Evolutionary conservation across 1,284 basidiomycete species (phyloP).

Genomic region (Cutaneotrichosporon sp.): DNA sequence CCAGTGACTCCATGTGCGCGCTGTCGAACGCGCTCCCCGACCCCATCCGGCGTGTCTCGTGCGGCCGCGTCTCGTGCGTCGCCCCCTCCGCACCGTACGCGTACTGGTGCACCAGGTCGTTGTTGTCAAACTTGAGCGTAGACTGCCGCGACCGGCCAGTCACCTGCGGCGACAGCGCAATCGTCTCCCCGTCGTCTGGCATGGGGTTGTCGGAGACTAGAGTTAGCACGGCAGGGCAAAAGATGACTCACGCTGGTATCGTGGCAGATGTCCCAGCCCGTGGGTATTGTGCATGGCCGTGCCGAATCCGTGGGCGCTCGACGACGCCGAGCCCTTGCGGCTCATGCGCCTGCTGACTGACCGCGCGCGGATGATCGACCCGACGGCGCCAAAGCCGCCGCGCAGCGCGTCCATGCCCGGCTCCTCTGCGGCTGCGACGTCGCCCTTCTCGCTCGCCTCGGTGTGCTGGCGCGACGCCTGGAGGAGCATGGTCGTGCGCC

Average conservation of each 20-base stretch:
- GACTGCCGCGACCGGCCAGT: slow-evolving; percentile 2
- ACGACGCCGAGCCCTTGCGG: background rate
- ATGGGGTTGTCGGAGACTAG: slow-evolving; percentile 45
- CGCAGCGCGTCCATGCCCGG: slow-evolving; percentile 81
- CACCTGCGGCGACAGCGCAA: background rate
- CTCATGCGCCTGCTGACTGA: slow-evolving; percentile 30
- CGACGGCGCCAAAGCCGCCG: slow-evolving; percentile 81
- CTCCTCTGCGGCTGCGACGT: slow-evolving; percentile 45
- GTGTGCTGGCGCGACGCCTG: slow-evolving; percentile 65
- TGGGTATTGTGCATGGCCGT: slow-evolving; percentile 22
- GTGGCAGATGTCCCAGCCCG: slow-evolving; percentile 32
- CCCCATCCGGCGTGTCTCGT: slow-evolving; percentile 10
- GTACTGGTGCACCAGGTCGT: slow-evolving; percentile 46
- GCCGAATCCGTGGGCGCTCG: background rate
- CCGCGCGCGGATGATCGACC: slow-evolving; percentile 80
- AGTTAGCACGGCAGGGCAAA: background rate
- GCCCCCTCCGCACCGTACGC: slow-evolving; percentile 23
- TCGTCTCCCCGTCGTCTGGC: slow-evolving; percentile 37
- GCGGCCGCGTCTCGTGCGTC: slow-evolving; percentile 27
- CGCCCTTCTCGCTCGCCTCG: slow-evolving; percentile 52
- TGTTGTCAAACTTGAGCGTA: slow-evolving; percentile 43
- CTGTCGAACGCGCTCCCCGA: background rate
- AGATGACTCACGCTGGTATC: slow-evolving; percentile 43
- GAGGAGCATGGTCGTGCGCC: slow-evolving; percentile 76
- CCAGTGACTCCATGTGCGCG: background rate